phyloP scores from a whole-genome alignment of 169 alveolate genomes.

The Plasmodium sp. region DNA sequence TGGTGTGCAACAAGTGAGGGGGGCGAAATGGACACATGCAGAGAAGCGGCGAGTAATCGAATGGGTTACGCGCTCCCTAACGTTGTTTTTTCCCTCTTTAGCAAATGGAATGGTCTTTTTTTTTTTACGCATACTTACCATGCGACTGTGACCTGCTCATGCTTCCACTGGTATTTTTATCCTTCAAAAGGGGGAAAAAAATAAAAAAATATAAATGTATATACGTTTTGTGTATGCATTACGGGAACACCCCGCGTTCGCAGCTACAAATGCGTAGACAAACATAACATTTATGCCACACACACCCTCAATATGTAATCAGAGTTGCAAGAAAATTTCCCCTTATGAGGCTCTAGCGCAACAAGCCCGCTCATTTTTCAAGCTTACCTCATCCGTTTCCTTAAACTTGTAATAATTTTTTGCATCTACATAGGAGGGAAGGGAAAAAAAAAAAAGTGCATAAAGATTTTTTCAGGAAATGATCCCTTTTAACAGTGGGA shows the following conservation, averaged over 20 bases:
- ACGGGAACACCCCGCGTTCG: background rate
- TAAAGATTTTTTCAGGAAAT: background rate
- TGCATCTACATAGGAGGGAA: constrained; percentile 32
- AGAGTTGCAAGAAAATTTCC: background rate
- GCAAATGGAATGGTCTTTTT: background rate
- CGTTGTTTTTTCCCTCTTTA: background rate
- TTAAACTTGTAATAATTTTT: constrained; percentile 59
- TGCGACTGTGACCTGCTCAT: background rate
- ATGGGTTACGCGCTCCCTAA: background rate
- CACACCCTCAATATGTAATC: background rate
- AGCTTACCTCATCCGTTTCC: constrained; percentile 74
- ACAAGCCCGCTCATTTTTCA: background rate
- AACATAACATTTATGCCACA: background rate
- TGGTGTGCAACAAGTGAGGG: background rate
- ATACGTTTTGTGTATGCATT: background rate
- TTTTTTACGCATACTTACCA: background rate
- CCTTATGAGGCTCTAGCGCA: background rate
- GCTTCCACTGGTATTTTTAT: background rate
- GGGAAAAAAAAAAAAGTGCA: background rate
- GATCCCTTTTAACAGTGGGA: background rate
- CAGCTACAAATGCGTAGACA: background rate
- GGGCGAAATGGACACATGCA: background rate
- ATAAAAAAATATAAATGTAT: background rate
- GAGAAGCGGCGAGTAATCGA: background rate
- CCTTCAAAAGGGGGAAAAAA: background rate